Percentiles rank a stretch among this genome's conserved stretches.
Evolutionary conservation across 202 grass and related monocot genomes (phyloP).

Genomic region (Carex sylvatica): DNA sequence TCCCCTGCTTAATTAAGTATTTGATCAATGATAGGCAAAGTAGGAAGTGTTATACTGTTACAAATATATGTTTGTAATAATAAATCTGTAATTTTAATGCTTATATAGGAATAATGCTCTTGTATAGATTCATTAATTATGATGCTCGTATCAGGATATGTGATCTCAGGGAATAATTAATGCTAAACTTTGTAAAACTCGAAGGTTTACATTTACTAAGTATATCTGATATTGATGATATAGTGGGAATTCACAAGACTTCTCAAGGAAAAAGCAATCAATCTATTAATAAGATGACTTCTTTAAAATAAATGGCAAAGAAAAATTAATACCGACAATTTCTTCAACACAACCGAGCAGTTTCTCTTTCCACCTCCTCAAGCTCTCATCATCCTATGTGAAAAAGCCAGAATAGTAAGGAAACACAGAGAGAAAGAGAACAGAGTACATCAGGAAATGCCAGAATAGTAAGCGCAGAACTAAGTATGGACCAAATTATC

Average conservation of each 20-base stretch:
- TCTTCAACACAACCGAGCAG: conserved; percentile 41
- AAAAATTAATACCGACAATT: conserved; percentile 12
- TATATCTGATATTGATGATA: background rate
- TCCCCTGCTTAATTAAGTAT: conserved; percentile 26
- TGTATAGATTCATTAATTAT: background rate
- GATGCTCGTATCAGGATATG: background rate
- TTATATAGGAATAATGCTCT: conserved; percentile 7
- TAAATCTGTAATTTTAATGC: background rate
- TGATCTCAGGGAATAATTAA: background rate
- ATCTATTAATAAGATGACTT: background rate
- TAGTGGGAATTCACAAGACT: background rate
- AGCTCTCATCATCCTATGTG: conserved; percentile 39
- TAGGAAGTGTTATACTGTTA: background rate
- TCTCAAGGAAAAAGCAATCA: background rate
- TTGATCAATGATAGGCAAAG: background rate
- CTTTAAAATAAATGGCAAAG: background rate
- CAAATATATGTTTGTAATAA: background rate
- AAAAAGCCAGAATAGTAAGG: background rate
- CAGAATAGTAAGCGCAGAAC: background rate
- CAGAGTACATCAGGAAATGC: background rate
- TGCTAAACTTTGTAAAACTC: background rate
- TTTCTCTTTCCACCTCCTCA: conserved; percentile 49
- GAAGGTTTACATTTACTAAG: background rate
- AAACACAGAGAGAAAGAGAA: background rate
- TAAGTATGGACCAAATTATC: background rate